Conservation (phyloP, 2,329 filamentous ascomycete genomes). For the Capronia coronata region DNA sequence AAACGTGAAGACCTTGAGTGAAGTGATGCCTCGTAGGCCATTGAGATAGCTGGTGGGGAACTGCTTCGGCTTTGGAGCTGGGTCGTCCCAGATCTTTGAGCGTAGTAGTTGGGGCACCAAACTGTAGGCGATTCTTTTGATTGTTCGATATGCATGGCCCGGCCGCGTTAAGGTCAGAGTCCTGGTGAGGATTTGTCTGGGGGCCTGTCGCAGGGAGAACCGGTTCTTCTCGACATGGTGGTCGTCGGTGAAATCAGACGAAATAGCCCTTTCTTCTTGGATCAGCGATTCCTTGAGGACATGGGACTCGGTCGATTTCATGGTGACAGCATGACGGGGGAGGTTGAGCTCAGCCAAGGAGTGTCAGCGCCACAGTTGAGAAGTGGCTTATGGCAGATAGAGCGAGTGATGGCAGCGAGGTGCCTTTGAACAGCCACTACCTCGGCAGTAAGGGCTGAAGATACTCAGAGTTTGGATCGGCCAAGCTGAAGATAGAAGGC, state of each 20-base stretch:
- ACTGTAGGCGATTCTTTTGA: slow-evolving; percentile 25
- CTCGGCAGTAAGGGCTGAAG: too few relatives aligned
- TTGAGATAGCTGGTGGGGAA: slow-evolving; percentile 30
- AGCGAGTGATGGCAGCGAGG: not conserved
- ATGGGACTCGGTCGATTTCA: not conserved
- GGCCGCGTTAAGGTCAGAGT: slow-evolving; percentile 15
- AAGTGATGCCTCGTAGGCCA: slow-evolving; percentile 41
- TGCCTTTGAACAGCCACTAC: too few relatives aligned
- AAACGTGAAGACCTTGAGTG: slow-evolving; percentile 43
- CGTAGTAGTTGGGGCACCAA: slow-evolving; percentile 23
- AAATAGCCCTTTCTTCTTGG: not conserved
- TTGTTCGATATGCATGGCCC: slow-evolving; percentile 14
- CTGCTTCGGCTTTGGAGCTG: slow-evolving; percentile 20
- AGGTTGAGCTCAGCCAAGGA: too few relatives aligned
- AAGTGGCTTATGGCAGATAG: not conserved
- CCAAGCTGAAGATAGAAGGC: too few relatives aligned
- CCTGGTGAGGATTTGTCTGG: slow-evolving; percentile 13
- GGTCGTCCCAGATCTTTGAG: slow-evolving; percentile 22
- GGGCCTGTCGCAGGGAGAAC: slow-evolving; percentile 7
- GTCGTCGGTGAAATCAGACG: not conserved
- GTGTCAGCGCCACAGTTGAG: not conserved
- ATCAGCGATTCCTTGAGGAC: not conserved
- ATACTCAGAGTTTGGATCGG: too few relatives aligned
- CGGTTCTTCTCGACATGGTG: not conserved
- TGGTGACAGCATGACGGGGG: slow-evolving; percentile 4